Evolutionary conservation across 179 eudicot genomes (phyloP).

Genomic region (Pouteria campechiana): DNA sequence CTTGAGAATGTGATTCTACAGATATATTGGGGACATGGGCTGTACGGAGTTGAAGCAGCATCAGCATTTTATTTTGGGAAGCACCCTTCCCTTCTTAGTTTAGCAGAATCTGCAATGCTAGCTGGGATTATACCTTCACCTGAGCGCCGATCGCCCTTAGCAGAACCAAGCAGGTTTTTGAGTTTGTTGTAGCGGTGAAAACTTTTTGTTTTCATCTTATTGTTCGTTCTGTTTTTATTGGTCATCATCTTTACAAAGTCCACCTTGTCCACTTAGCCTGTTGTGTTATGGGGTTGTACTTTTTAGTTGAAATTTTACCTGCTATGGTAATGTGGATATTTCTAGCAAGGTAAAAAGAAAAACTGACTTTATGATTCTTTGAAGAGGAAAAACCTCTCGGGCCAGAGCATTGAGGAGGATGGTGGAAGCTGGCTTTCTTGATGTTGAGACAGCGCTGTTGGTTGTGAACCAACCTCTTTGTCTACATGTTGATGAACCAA

Average conservation of each 20-base stretch:
- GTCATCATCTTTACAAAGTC: too few species aligned
- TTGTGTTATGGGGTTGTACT: too few species aligned
- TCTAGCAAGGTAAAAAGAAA: too few species aligned
- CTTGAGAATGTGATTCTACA: not conserved
- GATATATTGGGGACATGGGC: constrained; percentile 14
- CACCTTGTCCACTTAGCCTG: too few species aligned
- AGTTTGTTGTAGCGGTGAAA: too few species aligned
- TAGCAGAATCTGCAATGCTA: constrained; percentile 10
- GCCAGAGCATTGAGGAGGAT: constrained; percentile 11
- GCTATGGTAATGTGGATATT: too few species aligned
- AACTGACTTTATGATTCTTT: not conserved
- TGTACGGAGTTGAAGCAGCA: constrained; percentile 10
- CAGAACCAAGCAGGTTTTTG: constrained; percentile 4
- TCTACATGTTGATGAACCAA: not conserved
- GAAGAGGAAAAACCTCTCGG: constrained; percentile 10
- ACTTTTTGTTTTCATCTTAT: too few species aligned
- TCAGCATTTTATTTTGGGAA: constrained; percentile 10
- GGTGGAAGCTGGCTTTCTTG: constrained; percentile 11
- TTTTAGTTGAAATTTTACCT: too few species aligned
- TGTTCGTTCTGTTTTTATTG: too few species aligned
- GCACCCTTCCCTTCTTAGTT: constrained; percentile 7
- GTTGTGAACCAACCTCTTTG: constrained; percentile 5
- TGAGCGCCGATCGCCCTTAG: constrained; percentile 9
- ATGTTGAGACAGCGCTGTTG: constrained; percentile 5
- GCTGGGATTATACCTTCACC: constrained; percentile 12